Base-by-base conservation (phyloP, 2,329 filamentous ascomycete species). In the Bipolaris oryzae region DNA sequence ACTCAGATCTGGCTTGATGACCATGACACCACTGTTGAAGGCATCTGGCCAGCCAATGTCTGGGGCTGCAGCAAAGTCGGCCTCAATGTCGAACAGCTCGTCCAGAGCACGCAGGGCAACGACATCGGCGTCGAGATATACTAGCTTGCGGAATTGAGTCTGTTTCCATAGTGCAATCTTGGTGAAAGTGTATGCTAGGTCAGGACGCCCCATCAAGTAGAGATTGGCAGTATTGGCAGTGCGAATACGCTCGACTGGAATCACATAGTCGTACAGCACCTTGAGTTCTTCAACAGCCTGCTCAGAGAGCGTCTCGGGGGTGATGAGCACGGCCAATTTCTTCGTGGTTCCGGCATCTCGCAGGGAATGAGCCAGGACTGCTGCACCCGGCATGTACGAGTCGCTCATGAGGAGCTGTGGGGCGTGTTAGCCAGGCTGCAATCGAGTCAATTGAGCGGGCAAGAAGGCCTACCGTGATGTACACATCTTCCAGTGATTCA, bases 21-120 rank as follows among this genome's bases (percentile, higher is more conserved):
- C 92, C 92, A 99, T 96, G 67, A 99, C 87, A 70, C 95, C 95
- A n/a, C 90, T 92, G 78, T 99, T 99, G 86, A 98, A 98, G 59
- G 93, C 85, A 78, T 99, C 95, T 33, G 95, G 95, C 95, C 95
- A 99, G 66, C 95, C 95, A 69, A 98, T 92, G 76, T 99, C 95
- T 31, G 95, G 93, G 10, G 91, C 92, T 2, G 95, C 87, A 23
- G 87, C 86, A 66, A 89, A 88, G 23, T 80, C 68, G 33, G 81
- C 81, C 10, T 85, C 78, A 39, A 87, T 75, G 16, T 88, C 84
- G 72, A 99, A 96, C 53, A 99, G 87, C 82, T 99, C 95, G 70
- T 99, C 94, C 3, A 94, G 91, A 33, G 93, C 92, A 66, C 92
- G 85, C 61, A 96, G 85, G 28, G 91, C 91, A n/a, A 99, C 89